Conservation (phyloP, 1,139 yeast genomes). For the Saccharomyces hybrid region DNA sequence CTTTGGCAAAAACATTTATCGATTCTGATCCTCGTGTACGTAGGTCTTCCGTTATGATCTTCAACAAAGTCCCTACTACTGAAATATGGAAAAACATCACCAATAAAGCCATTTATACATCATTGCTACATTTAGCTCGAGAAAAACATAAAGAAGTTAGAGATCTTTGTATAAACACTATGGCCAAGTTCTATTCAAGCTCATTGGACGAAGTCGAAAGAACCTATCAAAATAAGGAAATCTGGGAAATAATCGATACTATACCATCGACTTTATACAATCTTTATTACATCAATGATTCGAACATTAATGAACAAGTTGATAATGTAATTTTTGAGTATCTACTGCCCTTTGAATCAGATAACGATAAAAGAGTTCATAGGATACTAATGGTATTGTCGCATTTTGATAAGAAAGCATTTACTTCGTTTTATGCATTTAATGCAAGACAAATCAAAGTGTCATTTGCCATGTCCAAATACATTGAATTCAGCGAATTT, state of each 20-base stretch:
- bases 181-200: conserved; percentile 46
- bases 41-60: conserved; percentile 47
- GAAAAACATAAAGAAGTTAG: conserved; percentile 68
- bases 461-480: conserved; percentile 34
- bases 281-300: conserved; percentile 69
- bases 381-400: conserved; percentile 46
- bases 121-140: conserved; percentile 55
- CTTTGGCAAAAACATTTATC: conserved; percentile 58
- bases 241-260: conserved; percentile 40
- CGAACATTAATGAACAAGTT: conserved; percentile 56
- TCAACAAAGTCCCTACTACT: conserved; percentile 38
- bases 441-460: conserved; percentile 60
- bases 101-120: conserved; percentile 42
- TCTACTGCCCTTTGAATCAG: conserved; percentile 47
- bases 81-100: conserved; percentile 41
- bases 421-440: conserved; percentile 60
- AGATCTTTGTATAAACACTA: conserved; percentile 47
- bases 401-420: conserved; percentile 50
- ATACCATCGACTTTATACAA: conserved; percentile 65
- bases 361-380: conserved; percentile 43
- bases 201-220: conserved; percentile 20
- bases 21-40: conserved; percentile 76
- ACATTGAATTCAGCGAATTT: conserved; percentile 34
- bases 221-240: conserved; percentile 26
- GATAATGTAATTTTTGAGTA: conserved; percentile 56